Conservation (phyloP, 1,284 basidiomycete species). For the Schizophyllum amplum region DNA sequence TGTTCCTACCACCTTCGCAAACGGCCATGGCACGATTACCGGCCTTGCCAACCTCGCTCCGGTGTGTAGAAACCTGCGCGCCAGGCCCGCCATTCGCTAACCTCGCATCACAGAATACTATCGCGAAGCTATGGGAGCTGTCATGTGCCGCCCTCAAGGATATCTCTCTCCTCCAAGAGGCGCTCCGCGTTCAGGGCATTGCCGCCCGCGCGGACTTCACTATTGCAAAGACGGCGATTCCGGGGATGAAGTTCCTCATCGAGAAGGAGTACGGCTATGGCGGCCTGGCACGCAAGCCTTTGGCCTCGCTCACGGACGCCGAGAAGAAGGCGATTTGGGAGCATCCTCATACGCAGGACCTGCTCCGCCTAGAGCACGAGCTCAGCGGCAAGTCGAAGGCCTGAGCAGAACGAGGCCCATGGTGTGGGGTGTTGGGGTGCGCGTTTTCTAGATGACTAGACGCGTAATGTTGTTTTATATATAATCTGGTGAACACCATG, state of each 20-base stretch:
- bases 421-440: constrained; percentile 5
- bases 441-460: not conserved
- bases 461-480: not conserved
- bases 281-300: constrained; percentile 66
- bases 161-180: constrained; percentile 55
- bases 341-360: constrained; percentile 59
- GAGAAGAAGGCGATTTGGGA: constrained; percentile 57
- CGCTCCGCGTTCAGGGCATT: constrained; percentile 72
- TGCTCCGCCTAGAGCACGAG: constrained; percentile 59
- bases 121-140: constrained; percentile 57
- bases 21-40: constrained; percentile 76
- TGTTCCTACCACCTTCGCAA: constrained; percentile 58
- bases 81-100: constrained; percentile 5
- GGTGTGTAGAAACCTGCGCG: constrained; percentile 31
- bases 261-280: constrained; percentile 72
- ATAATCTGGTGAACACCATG: not conserved
- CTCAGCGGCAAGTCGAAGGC: constrained; percentile 33
- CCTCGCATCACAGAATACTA: constrained; percentile 36
- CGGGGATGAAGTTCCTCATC: constrained; percentile 77
- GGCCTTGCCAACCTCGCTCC: constrained; percentile 77
- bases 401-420: not conserved
- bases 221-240: constrained; percentile 70
- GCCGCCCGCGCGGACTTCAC: constrained; percentile 75
- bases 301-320: constrained; percentile 52
- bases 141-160: constrained; percentile 46